A percentile compares a stretch with the other conserved stretches of the same genome.
Evolutionary conservation across 75 land plant genomes (phyloP).

Genomic region (Pinus taeda): DNA sequence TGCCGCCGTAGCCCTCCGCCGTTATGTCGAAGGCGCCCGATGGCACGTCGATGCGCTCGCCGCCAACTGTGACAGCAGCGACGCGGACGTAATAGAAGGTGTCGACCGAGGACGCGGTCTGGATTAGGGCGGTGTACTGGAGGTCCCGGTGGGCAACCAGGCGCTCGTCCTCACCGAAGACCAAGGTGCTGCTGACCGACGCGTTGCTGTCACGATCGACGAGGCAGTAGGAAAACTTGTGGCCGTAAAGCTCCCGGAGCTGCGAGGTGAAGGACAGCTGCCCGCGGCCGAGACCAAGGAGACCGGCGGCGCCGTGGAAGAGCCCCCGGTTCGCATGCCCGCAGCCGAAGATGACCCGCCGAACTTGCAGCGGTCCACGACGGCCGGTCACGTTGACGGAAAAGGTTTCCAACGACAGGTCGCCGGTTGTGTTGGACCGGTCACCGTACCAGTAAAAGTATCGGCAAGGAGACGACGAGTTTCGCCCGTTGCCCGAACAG

Average conservation of each 20-base stretch:
- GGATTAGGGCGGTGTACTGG: slow-evolving; percentile 58
- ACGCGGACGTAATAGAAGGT: slow-evolving; percentile 85
- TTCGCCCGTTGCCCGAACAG: slow-evolving; percentile 25
- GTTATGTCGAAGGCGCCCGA: slow-evolving; percentile 31
- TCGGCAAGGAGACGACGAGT: slow-evolving; percentile 33
- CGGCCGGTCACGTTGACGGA: slow-evolving; percentile 55
- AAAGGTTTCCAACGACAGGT: slow-evolving; percentile 78
- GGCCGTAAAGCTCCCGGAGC: slow-evolving; percentile 52
- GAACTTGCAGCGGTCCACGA: slow-evolving; percentile 26
- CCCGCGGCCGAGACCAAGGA: slow-evolving; percentile 90
- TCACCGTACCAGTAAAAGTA: slow-evolving; percentile 97
- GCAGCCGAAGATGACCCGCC: slow-evolving; percentile 80
- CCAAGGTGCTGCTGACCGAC: slow-evolving; percentile 64
- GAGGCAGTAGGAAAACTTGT: slow-evolving; percentile 88
- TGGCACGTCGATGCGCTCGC: slow-evolving; percentile 47
- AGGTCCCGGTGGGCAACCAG: slow-evolving; percentile 40
- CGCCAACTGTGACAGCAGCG: slow-evolving; percentile 54
- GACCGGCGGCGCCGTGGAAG: slow-evolving; percentile 88
- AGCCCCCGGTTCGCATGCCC: slow-evolving; percentile 93
- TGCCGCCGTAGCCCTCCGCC: slow-evolving; percentile 53
- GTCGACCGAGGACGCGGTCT: slow-evolving; percentile 41
- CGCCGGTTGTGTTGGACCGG: slow-evolving; percentile 90
- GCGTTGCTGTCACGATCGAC: slow-evolving; percentile 67
- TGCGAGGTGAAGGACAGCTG: slow-evolving; percentile 86
- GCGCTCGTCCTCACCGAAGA: slow-evolving; percentile 68